Percentiles rank a stretch among this genome's conserved stretches.
Evolutionary conservation across 305 asterid genomes (phyloP).

Genomic region (Caryopteris hybrid): DNA sequence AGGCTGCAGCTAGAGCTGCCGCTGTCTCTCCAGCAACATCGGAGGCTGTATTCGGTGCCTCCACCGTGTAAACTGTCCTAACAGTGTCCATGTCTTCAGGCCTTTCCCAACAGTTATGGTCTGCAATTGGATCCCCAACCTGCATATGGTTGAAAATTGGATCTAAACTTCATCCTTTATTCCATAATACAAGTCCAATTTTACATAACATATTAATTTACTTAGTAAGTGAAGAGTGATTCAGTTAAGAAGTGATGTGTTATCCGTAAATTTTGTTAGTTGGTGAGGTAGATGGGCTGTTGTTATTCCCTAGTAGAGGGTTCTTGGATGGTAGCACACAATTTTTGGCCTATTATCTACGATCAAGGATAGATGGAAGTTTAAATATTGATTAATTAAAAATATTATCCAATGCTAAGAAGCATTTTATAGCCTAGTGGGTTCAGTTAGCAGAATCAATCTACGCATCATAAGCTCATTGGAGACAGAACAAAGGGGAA

Average conservation of each 20-base stretch:
- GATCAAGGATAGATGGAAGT: not conserved
- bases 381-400: not conserved
- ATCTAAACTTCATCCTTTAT: not conserved
- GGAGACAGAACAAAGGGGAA: not conserved
- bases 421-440: slow-evolving; percentile 12
- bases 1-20: slow-evolving; percentile 87
- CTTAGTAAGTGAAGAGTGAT: not conserved
- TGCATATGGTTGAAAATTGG: slow-evolving; percentile 10
- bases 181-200: not conserved
- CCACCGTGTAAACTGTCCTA: slow-evolving; percentile 74
- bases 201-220: not conserved
- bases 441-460: not conserved
- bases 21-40: slow-evolving; percentile 94
- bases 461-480: not conserved
- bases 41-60: slow-evolving; percentile 86
- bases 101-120: slow-evolving; percentile 95
- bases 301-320: not conserved
- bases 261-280: not conserved
- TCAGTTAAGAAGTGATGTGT: not conserved
- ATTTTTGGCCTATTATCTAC: not conserved
- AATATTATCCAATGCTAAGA: not conserved
- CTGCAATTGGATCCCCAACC: slow-evolving; percentile 93
- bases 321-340: not conserved
- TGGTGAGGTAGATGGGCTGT: not conserved
- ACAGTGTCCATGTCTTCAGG: slow-evolving; percentile 98